Evolutionary conservation across 208 protist species (phyloP).

Genomic region (Acanthamoeba rhysodes): DNA sequence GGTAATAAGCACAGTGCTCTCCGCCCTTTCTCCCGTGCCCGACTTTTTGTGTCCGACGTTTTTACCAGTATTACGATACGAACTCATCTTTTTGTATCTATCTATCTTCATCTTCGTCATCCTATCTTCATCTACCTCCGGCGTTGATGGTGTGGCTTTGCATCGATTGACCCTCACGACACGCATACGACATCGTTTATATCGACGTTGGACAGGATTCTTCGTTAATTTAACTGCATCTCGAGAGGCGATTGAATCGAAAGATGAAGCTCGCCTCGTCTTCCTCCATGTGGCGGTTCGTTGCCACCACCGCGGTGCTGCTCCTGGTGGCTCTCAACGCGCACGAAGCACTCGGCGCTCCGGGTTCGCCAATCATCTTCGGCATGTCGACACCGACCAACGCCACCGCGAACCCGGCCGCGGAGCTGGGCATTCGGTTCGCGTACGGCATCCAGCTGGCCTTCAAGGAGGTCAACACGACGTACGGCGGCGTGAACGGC

Average conservation of each 20-base stretch:
- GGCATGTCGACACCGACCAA: conserved; percentile 14
- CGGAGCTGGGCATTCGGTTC: background rate
- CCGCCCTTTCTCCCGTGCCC: too few relatives aligned
- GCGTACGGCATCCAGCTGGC: background rate
- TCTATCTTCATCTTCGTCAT: background rate
- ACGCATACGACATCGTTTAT: background rate
- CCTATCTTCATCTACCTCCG: background rate
- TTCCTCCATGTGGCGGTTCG: background rate
- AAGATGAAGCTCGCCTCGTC: background rate
- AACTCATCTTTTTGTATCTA: background rate
- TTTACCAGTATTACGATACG: too few relatives aligned
- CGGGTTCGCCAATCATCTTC: background rate
- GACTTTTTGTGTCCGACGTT: too few relatives aligned
- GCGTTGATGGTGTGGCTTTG: too few relatives aligned
- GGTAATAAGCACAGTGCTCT: too few relatives aligned
- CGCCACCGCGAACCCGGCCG: background rate
- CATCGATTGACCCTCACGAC: too few relatives aligned
- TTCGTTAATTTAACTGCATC: background rate
- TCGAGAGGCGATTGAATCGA: too few relatives aligned
- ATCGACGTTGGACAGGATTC: too few relatives aligned
- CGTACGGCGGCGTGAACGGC: conserved; percentile 18
- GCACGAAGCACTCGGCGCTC: background rate
- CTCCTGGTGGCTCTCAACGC: background rate
- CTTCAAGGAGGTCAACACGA: background rate
- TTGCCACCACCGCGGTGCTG: background rate